phyloP scores from a whole-genome alignment of 106 monocot species.

The Chionographis japonica region DNA sequence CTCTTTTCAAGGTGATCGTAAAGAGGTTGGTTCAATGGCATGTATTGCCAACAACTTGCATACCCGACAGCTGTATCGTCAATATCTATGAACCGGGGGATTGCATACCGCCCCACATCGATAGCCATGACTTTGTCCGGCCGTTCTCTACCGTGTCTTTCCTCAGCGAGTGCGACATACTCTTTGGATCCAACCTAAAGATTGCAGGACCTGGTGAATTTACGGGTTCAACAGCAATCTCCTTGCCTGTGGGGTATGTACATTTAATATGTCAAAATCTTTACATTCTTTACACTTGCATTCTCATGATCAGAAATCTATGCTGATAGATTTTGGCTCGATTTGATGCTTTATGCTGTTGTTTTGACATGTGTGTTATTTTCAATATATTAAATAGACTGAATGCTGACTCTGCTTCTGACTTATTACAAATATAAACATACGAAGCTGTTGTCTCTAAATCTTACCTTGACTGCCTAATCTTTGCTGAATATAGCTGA shows the following conservation, averaged over 20 bases:
- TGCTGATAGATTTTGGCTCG: background rate
- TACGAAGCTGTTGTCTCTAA: too few species aligned
- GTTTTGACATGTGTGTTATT: too few species aligned
- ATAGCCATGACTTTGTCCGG: slow-evolving; percentile 87
- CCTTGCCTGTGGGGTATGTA: slow-evolving; percentile 80
- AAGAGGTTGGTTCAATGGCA: slow-evolving; percentile 71
- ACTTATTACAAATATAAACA: too few species aligned
- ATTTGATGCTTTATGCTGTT: background rate
- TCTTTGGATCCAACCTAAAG: slow-evolving; percentile 66
- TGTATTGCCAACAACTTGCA: slow-evolving; percentile 57
- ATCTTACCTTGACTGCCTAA: too few species aligned
- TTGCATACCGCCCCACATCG: slow-evolving; percentile 90
- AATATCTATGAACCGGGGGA: slow-evolving; percentile 89
- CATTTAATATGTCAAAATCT: background rate
- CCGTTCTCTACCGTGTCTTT: slow-evolving; percentile 87
- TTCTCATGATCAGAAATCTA: background rate
- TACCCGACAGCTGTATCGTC: slow-evolving; percentile 88
- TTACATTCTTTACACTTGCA: too few species aligned
- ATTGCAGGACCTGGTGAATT: slow-evolving; percentile 61
- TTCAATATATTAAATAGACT: too few species aligned
- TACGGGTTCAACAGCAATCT: slow-evolving; percentile 38
- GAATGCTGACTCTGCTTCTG: too few species aligned
- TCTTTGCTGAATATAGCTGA: too few species aligned
- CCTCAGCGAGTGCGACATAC: slow-evolving; percentile 74
- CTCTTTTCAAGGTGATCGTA: slow-evolving; percentile 75